Evolutionary conservation across 768 basidiomycete genomes (phyloP).

Genomic region (Pisolithus tinctorius): DNA sequence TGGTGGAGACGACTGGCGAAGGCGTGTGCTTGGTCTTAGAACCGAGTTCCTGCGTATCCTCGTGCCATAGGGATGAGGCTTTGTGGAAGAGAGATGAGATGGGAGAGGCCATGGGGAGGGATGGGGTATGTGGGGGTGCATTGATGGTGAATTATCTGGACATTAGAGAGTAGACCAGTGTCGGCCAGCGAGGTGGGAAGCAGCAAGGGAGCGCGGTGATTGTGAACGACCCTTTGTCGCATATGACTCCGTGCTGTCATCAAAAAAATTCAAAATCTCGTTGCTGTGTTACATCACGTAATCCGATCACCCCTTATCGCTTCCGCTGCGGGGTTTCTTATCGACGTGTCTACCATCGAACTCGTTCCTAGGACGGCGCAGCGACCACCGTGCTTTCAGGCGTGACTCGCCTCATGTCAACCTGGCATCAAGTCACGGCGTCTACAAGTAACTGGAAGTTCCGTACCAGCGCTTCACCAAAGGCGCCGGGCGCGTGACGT

Average conservation of each 20-base stretch:
- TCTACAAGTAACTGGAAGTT: no score
- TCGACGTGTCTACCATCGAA: background rate
- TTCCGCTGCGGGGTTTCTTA: background rate
- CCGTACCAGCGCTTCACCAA: no score
- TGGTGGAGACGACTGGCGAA: constrained; percentile 37
- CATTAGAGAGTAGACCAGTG: constrained; percentile 15
- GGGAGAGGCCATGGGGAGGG: background rate
- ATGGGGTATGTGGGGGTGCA: constrained; percentile 12
- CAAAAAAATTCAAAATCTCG: constrained; percentile 27
- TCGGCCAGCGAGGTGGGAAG: constrained; percentile 26
- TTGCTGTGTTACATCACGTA: constrained; percentile 26
- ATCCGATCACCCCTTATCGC: constrained; percentile 20
- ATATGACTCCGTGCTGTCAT: constrained; percentile 16
- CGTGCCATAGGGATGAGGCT: constrained; percentile 43
- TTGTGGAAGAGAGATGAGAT: constrained; percentile 6
- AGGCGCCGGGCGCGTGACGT: no score
- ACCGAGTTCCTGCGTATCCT: constrained; percentile 46
- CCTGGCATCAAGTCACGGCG: no score
- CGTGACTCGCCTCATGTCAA: no score
- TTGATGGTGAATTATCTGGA: constrained; percentile 9
- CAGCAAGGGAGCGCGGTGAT: no score
- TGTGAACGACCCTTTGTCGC: constrained; percentile 1
- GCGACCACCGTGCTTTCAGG: no score
- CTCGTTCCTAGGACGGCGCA: background rate
- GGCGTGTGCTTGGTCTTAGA: constrained; percentile 47